A percentile compares a stretch with the other conserved stretches of the same genome.
phyloP scores from a whole-genome alignment of 2,329 filamentous ascomycete genomes.

The Mollisiaceae sp. region DNA sequence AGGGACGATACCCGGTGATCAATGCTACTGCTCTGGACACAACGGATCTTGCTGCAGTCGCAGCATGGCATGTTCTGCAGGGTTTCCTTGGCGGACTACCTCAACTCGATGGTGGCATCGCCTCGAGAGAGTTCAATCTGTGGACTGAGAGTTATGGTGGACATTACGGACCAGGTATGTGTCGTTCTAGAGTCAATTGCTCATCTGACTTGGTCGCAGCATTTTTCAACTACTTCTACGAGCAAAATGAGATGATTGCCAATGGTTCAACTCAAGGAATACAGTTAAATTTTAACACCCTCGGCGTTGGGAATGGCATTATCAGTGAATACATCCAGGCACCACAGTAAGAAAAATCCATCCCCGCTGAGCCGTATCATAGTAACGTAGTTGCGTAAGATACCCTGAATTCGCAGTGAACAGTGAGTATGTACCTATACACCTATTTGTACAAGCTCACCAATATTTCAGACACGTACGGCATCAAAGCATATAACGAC shows the following conservation, averaged over 20 bases:
- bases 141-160: constrained; percentile 69
- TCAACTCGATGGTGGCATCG: constrained; percentile 39
- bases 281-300: constrained; percentile 61
- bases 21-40: constrained; percentile 57
- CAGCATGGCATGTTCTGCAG: constrained; percentile 60
- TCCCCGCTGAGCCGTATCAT: background rate
- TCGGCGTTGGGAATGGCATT: constrained; percentile 73
- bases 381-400: constrained; percentile 16
- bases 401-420: constrained; percentile 50
- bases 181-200: background rate
- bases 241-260: constrained; percentile 63
- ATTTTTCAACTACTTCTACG: constrained; percentile 61
- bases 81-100: constrained; percentile 56
- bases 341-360: constrained; percentile 26
- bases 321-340: constrained; percentile 66
- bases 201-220: constrained; percentile 35
- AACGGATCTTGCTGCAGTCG: constrained; percentile 59
- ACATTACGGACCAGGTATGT: constrained; percentile 60
- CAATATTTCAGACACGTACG: constrained; percentile 47
- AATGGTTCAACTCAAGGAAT: constrained; percentile 56
- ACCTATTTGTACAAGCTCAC: background rate
- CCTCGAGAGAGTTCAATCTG: constrained; percentile 52
- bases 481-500: constrained; percentile 37
- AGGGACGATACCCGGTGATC: constrained; percentile 35
- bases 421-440: constrained; percentile 33